Base-by-base conservation (phyloP, 2,329 filamentous ascomycete genomes). In the Trichoderma guizhouense region DNA sequence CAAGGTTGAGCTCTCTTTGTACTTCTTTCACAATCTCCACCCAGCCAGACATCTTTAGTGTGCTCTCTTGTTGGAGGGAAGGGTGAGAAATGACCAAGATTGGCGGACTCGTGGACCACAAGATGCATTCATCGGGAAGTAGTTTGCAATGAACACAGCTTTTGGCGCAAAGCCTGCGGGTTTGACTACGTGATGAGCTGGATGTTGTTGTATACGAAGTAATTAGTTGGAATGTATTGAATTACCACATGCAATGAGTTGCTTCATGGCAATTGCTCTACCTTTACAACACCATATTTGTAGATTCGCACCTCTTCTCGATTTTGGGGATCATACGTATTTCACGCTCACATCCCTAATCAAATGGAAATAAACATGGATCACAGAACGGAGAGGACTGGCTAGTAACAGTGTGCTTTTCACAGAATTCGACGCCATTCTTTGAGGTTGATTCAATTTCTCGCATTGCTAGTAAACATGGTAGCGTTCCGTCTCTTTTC, bases 271-370 rank as follows among this genome's bases (percentile, higher is more conserved):
- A 2, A n/a, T 43, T n/a, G 3, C 2, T 43, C 7, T n/a, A 34
- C 7, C 0, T n/a, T n/a, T 43, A 2, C 15, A n/a, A 7, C 1
- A 43, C 3, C 7, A 5, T 18, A n/a, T 9, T 3, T 5, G 15
- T n/a, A 43, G 7, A n/a, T 3, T n/a, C 7, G 3, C 5, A 5
- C 9, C 39, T 43, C 39, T 9, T 9, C 3, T n/a, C 7, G 18
- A n/a, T 1, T n/a, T n/a, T 43, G 39, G 18, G 7, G 7, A 43
- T 9, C 39, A 9, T 5, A 9, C 15, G 39, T 43, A 43, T 43
- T 43, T 43, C 0, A 18, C 15, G 15, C 1, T 18, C 39, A n/a
- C 15, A 43, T n/a, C 7, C 9, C 39, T n/a, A 2, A 43, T 43
- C 39, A n/a, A 43, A 43, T 43, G 15, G 15, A 18, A 7, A 0